These are phyloP conservation scores for Coix lacrymajobi DNA, from an alignment of 176 grass and related monocot genomes.

Conservation along the genomic window DNA sequence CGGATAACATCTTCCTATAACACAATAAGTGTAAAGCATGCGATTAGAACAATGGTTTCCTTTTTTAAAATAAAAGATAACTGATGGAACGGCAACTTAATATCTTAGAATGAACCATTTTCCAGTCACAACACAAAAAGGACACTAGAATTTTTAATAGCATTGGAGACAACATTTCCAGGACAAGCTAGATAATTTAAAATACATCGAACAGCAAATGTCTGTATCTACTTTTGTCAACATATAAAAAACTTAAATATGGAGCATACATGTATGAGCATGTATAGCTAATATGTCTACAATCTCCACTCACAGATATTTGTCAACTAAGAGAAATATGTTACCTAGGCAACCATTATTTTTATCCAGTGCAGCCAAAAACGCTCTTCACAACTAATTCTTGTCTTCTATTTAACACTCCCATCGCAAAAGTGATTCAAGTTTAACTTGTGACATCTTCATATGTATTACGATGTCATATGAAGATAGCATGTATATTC, in stretches of 20 bases:
- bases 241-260: background rate
- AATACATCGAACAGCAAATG: background rate
- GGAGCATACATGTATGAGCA: background rate
- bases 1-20: constrained; percentile 84
- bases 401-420: background rate
- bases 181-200: background rate
- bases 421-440: background rate
- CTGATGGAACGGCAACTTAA: background rate
- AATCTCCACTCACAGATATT: background rate
- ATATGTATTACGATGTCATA: background rate
- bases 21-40: constrained; percentile 15
- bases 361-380: background rate
- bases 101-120: background rate
- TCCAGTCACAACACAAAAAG: constrained; percentile 7
- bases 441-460: background rate
- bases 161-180: background rate
- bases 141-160: background rate
- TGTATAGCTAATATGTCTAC: background rate
- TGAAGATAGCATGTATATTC: background rate
- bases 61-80: background rate
- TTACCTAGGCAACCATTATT: background rate
- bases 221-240: background rate
- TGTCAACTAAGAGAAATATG: background rate
- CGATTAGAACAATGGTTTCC: background rate
- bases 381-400: background rate